phyloP scores from a whole-genome alignment of 2,329 filamentous ascomycete species.

The Diatrype stigma region DNA sequence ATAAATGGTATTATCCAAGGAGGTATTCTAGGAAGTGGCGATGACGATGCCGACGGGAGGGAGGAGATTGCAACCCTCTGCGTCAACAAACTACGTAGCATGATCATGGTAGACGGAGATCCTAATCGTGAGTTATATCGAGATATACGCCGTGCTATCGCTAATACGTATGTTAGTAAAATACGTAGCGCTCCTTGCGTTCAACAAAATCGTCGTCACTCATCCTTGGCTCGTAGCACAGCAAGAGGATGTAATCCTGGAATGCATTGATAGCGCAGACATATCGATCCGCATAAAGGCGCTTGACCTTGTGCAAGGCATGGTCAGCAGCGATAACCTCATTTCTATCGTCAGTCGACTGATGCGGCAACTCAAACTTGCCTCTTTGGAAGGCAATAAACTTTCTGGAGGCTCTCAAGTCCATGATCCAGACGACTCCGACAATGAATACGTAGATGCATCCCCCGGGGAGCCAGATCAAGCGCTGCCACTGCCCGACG shows the following conservation, averaged over 20 bases:
- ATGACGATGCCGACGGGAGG: slow-evolving; percentile 74
- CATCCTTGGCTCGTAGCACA: slow-evolving; percentile 85
- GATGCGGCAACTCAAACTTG: slow-evolving; percentile 77
- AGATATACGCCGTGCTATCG: slow-evolving; percentile 11
- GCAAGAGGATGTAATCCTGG: slow-evolving; percentile 93
- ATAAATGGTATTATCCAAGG: slow-evolving; percentile 98
- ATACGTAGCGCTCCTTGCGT: slow-evolving; percentile 92
- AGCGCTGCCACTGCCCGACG: slow-evolving; percentile 68
- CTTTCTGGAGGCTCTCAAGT: slow-evolving; percentile 42
- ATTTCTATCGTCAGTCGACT: slow-evolving; percentile 79
- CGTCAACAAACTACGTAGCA: slow-evolving; percentile 86
- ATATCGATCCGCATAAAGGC: slow-evolving; percentile 94
- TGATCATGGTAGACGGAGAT: slow-evolving; percentile 91
- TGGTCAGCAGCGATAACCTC: slow-evolving; percentile 87
- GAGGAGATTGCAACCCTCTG: slow-evolving; percentile 92
- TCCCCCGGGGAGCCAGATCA: slow-evolving; percentile 32
- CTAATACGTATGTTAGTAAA: slow-evolving; percentile 59
- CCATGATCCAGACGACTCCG: slow-evolving; percentile 39
- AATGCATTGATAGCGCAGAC: slow-evolving; percentile 92
- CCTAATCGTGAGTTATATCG: slow-evolving; percentile 68
- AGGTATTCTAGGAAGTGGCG: slow-evolving; percentile 80
- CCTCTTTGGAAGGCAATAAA: slow-evolving; percentile 49
- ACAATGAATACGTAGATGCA: slow-evolving; percentile 41
- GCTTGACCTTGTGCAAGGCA: slow-evolving; percentile 84
- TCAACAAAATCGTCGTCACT: slow-evolving; percentile 88